Evolutionary conservation across 106 monocot species (phyloP).

Genomic region (Apostasia ramifera): DNA sequence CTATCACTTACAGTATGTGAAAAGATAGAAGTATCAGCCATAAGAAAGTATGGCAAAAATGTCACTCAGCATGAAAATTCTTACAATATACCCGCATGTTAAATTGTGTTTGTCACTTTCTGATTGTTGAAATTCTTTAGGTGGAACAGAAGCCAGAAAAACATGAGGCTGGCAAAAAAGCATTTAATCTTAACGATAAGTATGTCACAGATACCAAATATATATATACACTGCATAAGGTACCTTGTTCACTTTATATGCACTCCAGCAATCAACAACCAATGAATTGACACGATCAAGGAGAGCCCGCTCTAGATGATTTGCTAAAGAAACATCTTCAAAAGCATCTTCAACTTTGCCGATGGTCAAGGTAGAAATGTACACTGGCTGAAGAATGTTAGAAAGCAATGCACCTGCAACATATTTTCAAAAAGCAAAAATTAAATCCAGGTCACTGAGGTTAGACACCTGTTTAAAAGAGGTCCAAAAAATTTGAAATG

Average conservation of each 20-base stretch:
- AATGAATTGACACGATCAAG: slow-evolving; percentile 30
- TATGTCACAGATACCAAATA: slow-evolving; percentile 6
- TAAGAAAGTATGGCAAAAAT: no score
- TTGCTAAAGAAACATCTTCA: slow-evolving; percentile 16
- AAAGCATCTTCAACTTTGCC: slow-evolving; percentile 29
- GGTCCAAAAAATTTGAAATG: no score
- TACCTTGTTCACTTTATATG: slow-evolving; percentile 61
- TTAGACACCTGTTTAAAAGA: no score
- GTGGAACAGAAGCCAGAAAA: slow-evolving; percentile 46
- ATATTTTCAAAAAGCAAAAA: background rate
- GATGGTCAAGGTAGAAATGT: slow-evolving; percentile 67
- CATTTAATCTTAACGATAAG: background rate
- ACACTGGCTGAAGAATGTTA: slow-evolving; percentile 60
- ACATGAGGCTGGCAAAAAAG: slow-evolving; percentile 31
- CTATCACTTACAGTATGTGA: no score
- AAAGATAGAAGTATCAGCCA: no score
- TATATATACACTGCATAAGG: background rate
- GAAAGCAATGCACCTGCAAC: slow-evolving; percentile 78
- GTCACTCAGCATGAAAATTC: background rate
- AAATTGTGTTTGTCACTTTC: slow-evolving; percentile 29
- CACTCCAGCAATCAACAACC: slow-evolving; percentile 11
- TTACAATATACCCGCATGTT: slow-evolving; percentile 71
- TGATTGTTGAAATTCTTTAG: slow-evolving; percentile 50
- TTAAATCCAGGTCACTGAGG: no score
- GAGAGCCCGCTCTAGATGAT: slow-evolving; percentile 41